These are phyloP conservation scores for Bolboschoenoplectus hybrid DNA, from an alignment of 202 grass and related monocot species.

Conservation along the genomic window DNA sequence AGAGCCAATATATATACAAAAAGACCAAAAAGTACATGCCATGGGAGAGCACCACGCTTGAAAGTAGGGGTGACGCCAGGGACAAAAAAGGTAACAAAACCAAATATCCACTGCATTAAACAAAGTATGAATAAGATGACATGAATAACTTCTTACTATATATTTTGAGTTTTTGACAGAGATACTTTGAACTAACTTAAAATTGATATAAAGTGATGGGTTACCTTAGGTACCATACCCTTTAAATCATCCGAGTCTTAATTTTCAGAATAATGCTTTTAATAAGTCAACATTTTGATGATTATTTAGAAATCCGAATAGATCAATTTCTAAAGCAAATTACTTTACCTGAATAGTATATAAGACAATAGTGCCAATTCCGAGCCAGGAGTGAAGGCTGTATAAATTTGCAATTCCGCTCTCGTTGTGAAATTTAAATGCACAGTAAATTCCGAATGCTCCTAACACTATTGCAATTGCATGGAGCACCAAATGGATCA, in stretches of 20 bases:
- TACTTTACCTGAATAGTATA: conserved; percentile 58
- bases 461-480: conserved; percentile 57
- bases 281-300: neutral
- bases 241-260: neutral
- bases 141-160: neutral
- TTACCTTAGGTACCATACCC: neutral
- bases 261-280: neutral
- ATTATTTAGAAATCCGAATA: neutral
- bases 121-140: conserved; percentile 15
- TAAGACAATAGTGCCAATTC: conserved; percentile 58
- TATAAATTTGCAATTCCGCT: conserved; percentile 87
- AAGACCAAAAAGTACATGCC: conserved; percentile 68
- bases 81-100: conserved; percentile 63
- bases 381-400: conserved; percentile 84
- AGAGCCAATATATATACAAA: conserved; percentile 71
- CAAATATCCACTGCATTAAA: conserved; percentile 65
- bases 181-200: neutral
- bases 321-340: neutral
- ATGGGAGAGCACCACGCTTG: conserved; percentile 59
- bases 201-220: neutral
- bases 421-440: conserved; percentile 75
- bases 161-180: neutral
- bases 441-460: conserved; percentile 65
- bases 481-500: conserved; percentile 63
- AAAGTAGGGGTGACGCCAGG: conserved; percentile 47